phyloP scores from a whole-genome alignment of 306 rosid genomes.

The Morella rubra region DNA sequence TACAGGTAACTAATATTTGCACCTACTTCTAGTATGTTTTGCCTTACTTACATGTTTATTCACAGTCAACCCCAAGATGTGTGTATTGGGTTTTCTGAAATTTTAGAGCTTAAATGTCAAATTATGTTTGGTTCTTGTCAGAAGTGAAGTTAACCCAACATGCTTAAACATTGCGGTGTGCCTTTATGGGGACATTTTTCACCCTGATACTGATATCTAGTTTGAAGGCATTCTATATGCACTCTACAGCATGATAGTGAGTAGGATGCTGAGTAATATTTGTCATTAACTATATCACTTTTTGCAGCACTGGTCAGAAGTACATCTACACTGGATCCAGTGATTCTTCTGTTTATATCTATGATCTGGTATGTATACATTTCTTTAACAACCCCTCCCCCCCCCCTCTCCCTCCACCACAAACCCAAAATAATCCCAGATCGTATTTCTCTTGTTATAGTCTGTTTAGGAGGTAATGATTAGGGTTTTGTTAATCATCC shows the following conservation, averaged over 20 bases:
- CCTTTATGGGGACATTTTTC: not conserved
- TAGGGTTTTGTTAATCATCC: too few species aligned
- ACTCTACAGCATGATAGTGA: slow-evolving; percentile 13
- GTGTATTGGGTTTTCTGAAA: not conserved
- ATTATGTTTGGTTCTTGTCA: not conserved
- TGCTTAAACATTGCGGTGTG: not conserved
- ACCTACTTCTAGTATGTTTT: not conserved
- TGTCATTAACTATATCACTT: slow-evolving; percentile 19
- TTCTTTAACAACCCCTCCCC: not conserved
- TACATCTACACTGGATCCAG: slow-evolving; percentile 93
- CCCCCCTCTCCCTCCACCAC: not conserved
- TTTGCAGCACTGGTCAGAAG: slow-evolving; percentile 95
- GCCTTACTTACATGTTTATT: not conserved
- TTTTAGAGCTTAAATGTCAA: not conserved
- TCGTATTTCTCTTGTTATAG: not conserved
- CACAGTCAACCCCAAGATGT: not conserved
- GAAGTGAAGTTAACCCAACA: not conserved
- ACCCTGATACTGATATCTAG: not conserved
- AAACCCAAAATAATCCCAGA: not conserved
- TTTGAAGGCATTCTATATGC: slow-evolving; percentile 7
- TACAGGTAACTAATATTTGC: slow-evolving; percentile 51
- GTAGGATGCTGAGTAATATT: slow-evolving; percentile 17
- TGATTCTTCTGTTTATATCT: slow-evolving; percentile 64
- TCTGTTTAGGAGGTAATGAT: not conserved
- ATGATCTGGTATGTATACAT: slow-evolving; percentile 75